A percentile compares a stretch with the other conserved stretches of the same genome.
These are phyloP conservation scores for Phialophora verrucosa DNA, from an alignment of 2,329 filamentous ascomycete genomes.

Conservation along the genomic window DNA sequence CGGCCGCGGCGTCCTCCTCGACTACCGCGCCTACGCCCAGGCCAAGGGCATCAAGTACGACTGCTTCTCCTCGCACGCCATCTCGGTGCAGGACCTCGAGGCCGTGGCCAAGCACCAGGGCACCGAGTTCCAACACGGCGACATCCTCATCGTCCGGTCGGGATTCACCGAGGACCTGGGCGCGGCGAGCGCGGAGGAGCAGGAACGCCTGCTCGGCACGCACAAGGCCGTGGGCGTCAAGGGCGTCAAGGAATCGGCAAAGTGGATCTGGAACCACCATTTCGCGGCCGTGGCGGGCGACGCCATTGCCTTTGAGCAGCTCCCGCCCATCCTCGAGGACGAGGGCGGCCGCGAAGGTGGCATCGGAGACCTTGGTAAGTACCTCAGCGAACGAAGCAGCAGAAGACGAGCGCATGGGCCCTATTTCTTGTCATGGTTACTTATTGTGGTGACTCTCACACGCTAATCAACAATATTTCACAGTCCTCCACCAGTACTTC, in stretches of 20 bases:
- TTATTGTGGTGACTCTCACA: neutral
- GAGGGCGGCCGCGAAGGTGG: conserved; percentile 35
- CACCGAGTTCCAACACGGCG: conserved; percentile 63
- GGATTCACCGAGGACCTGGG: conserved; percentile 67
- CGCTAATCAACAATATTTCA: conserved; percentile 18
- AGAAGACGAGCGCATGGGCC: neutral
- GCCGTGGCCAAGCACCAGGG: conserved; percentile 62
- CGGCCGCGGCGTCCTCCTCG: conserved; percentile 55
- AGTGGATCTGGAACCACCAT: conserved; percentile 64
- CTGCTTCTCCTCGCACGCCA: conserved; percentile 50
- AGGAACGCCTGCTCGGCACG: conserved; percentile 41
- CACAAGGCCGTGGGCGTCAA: conserved; percentile 57
- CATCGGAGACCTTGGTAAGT: conserved; percentile 49
- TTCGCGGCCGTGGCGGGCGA: conserved; percentile 65
- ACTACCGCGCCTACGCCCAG: conserved; percentile 53
- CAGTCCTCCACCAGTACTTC: conserved; percentile 51
- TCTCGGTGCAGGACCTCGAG: conserved; percentile 64
- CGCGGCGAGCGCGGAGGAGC: conserved; percentile 48
- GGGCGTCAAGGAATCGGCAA: conserved; percentile 55
- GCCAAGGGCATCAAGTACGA: conserved; percentile 46
- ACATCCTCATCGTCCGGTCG: conserved; percentile 69
- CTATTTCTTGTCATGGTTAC: too few relatives aligned
- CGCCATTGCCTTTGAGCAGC: conserved; percentile 60
- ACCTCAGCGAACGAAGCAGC: neutral
- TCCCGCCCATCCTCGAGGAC: conserved; percentile 46